These are phyloP conservation scores for Lantana camara DNA, from an alignment of 257 asterid genomes.

Conservation along the genomic window DNA sequence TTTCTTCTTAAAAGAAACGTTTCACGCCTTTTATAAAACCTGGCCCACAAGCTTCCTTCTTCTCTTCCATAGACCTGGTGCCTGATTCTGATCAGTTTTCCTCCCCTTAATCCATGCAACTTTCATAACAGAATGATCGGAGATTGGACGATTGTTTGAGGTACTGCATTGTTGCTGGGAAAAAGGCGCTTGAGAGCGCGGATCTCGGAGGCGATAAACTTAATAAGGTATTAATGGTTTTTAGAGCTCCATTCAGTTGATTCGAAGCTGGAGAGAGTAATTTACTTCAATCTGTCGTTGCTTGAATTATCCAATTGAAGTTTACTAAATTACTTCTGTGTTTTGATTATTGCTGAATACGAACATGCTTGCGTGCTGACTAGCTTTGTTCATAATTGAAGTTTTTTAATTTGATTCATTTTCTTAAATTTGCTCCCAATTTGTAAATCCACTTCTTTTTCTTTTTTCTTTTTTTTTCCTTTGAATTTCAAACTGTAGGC, in stretches of 20 bases:
- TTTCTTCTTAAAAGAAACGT: too few relatives aligned
- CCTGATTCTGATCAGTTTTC: too few relatives aligned
- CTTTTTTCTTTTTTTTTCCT: neutral
- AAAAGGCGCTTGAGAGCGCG: conserved; percentile 55
- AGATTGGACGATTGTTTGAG: too few relatives aligned
- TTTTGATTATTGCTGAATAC: conserved; percentile 9
- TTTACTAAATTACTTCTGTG: conserved; percentile 11
- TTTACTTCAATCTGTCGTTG: neutral
- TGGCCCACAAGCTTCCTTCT: too few relatives aligned
- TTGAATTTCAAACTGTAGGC: neutral
- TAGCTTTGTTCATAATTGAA: conserved; percentile 8
- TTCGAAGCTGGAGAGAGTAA: neutral
- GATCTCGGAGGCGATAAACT: conserved; percentile 54
- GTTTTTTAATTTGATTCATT: conserved; percentile 1
- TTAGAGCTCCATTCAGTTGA: conserved; percentile 13
- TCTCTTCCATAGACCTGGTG: too few relatives aligned
- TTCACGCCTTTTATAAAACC: too few relatives aligned
- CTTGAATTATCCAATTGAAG: neutral
- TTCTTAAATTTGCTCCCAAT: neutral
- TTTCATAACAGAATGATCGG: too few relatives aligned
- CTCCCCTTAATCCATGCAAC: too few relatives aligned
- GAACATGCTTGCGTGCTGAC: neutral
- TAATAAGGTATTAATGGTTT: conserved; percentile 34
- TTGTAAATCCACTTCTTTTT: neutral
- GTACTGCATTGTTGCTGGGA: conserved; percentile 67